Percentiles rank a stretch among this genome's conserved stretches.
These are phyloP conservation scores for Fusarium brevicatenulatum DNA, from an alignment of 2,329 filamentous ascomycete genomes.

Conservation along the genomic window DNA sequence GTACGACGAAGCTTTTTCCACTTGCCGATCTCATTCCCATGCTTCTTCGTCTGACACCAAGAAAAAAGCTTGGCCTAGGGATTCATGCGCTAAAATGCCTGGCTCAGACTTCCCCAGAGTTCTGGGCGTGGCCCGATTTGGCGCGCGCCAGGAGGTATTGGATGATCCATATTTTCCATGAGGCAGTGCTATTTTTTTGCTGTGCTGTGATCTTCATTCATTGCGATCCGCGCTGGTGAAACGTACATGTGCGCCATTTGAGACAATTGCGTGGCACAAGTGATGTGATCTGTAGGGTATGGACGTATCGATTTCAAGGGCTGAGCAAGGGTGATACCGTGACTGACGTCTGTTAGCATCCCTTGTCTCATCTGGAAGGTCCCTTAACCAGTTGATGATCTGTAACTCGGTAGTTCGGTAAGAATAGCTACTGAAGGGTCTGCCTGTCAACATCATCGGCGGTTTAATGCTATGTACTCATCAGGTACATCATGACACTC, in stretches of 20 bases:
- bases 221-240: conserved; percentile 37
- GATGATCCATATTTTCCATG: conserved; percentile 17
- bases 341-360: neutral
- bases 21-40: conserved; percentile 28
- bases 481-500: neutral
- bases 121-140: conserved; percentile 3
- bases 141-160: conserved; percentile 19
- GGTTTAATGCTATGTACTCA: neutral
- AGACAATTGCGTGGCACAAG: conserved; percentile 37
- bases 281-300: conserved; percentile 19
- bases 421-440: neutral
- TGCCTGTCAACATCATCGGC: neutral
- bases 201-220: conserved; percentile 9
- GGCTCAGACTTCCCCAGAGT: conserved; percentile 27
- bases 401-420: neutral
- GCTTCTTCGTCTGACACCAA: conserved; percentile 18
- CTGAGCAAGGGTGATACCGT: neutral
- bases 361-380: conserved; percentile 17
- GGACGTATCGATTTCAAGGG: conserved; percentile 9
- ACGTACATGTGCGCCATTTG: conserved; percentile 27
- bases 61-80: conserved; percentile 31
- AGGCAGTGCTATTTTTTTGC: conserved; percentile 5
- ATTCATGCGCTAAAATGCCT: conserved; percentile 12
- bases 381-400: neutral
- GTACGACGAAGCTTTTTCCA: conserved; percentile 13